These are phyloP conservation scores for Plasmodium yoelii DNA, from an alignment of 169 alveolate species.

Conservation along the genomic window DNA sequence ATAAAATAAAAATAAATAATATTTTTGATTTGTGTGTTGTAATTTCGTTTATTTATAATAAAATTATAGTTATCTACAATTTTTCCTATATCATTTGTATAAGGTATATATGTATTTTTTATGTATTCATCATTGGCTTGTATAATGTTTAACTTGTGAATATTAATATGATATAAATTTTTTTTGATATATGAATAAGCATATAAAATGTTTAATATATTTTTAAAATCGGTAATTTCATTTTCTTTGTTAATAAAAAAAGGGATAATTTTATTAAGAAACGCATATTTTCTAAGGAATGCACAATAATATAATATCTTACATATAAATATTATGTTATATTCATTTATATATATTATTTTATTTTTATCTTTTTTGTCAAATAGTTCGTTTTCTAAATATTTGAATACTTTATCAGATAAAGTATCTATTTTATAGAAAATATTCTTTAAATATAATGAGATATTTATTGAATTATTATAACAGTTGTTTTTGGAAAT, in stretches of 20 bases:
- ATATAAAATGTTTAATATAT: conserved; percentile 56
- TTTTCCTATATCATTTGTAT: background rate
- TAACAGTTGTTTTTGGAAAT: too few relatives aligned
- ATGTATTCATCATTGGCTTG: background rate
- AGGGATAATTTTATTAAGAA: conserved; percentile 38
- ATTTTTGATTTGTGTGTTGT: conserved; percentile 24
- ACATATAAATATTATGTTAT: conserved; percentile 31
- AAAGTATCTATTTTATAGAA: conserved; percentile 45
- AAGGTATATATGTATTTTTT: background rate
- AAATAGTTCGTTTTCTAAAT: conserved; percentile 57
- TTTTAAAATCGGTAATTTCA: conserved; percentile 31
- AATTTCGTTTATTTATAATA: conserved; percentile 26
- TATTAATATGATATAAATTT: background rate
- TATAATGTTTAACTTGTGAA: conserved; percentile 17
- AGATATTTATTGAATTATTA: too few relatives aligned
- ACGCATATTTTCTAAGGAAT: conserved; percentile 36
- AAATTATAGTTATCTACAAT: conserved; percentile 20
- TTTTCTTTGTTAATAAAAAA: conserved; percentile 42
- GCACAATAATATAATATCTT: conserved; percentile 56
- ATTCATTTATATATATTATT: conserved; percentile 12
- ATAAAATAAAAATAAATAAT: conserved; percentile 52
- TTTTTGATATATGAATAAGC: conserved; percentile 32
- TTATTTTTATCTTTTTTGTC: conserved; percentile 4
- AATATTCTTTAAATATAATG: background rate
- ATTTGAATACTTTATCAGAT: conserved; percentile 15